A percentile compares a stretch with the other conserved stretches of the same genome.
Conservation (phyloP, 345 rosid species). For the Diplotaxis tenuifolia region DNA sequence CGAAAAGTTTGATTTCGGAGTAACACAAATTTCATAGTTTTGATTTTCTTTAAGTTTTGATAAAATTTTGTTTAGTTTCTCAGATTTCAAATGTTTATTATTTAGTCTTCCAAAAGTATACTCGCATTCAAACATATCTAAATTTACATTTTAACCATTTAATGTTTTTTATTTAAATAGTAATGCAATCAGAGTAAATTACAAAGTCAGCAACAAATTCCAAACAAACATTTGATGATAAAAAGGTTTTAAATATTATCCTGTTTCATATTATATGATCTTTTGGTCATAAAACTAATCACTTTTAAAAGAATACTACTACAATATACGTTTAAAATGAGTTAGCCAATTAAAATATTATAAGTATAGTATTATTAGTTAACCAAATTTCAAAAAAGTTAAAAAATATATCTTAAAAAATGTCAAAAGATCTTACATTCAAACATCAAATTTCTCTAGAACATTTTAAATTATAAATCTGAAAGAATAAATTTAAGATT, state of each 20-base stretch:
- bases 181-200: too few relatives aligned
- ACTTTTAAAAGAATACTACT: neutral
- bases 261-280: neutral
- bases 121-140: neutral
- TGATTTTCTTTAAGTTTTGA: neutral
- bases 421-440: neutral
- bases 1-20: neutral
- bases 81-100: neutral
- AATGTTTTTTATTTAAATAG: too few relatives aligned
- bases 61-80: neutral
- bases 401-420: neutral
- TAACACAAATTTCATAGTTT: too few relatives aligned
- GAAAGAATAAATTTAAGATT: neutral
- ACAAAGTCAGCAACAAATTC: too few relatives aligned
- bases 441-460: neutral
- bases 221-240: neutral
- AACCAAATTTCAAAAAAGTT: neutral
- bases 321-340: neutral
- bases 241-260: neutral
- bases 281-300: neutral
- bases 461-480: neutral
- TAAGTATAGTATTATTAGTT: too few relatives aligned
- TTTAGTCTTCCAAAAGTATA: neutral
- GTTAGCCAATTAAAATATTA: neutral
- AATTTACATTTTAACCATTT: too few relatives aligned